A percentile compares a stretch with the other conserved stretches of the same genome.
Evolutionary conservation across 2,329 filamentous ascomycete species (phyloP).

Genomic region (Didymella keratinophila): DNA sequence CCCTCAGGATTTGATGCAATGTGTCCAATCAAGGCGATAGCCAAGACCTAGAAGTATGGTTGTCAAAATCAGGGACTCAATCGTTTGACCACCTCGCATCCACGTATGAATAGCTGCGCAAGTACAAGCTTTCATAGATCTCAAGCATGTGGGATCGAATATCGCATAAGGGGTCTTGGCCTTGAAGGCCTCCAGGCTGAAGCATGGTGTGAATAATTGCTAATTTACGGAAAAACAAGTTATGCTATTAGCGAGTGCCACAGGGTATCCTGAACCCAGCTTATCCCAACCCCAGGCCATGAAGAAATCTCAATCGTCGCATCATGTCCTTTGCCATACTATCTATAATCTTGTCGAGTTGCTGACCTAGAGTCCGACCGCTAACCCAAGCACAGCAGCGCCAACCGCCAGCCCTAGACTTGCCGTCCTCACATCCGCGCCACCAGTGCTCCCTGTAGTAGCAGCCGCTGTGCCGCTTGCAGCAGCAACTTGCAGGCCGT

Average conservation of each 20-base stretch:
- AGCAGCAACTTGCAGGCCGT: constrained; percentile 45
- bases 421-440: constrained; percentile 27
- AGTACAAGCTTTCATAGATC: neutral
- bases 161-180: neutral
- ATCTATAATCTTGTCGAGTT: no score
- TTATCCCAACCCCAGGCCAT: neutral
- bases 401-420: constrained; percentile 32
- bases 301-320: neutral
- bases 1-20: no score
- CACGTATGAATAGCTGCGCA: neutral
- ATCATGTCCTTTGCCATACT: neutral
- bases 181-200: neutral
- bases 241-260: constrained; percentile 7
- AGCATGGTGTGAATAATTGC: neutral
- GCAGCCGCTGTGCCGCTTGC: constrained; percentile 26
- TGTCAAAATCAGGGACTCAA: no score
- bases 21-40: no score
- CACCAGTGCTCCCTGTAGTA: constrained; percentile 20
- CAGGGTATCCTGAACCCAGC: neutral
- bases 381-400: constrained; percentile 34
- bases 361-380: constrained; percentile 28
- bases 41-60: no score
- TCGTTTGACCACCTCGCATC: neutral
- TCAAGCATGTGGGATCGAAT: neutral
- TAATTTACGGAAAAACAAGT: neutral